phyloP scores from a whole-genome alignment of 345 rosid genomes.

The Erodium maritimum region DNA sequence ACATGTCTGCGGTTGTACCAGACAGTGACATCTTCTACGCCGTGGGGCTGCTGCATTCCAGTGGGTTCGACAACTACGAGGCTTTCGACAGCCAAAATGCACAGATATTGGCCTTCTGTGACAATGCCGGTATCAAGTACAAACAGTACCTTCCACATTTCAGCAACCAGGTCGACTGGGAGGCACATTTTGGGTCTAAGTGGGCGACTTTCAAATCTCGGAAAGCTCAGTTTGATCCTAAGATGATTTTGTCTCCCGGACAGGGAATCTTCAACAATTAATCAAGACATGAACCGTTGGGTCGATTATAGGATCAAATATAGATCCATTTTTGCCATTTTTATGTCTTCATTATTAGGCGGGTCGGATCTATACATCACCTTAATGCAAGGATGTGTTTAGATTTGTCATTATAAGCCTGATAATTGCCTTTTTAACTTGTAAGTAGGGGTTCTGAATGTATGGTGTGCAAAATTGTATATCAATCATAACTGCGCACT shows the following conservation, averaged over 20 bases:
- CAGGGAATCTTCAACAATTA: slow-evolving; percentile 51
- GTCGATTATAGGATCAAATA: too few species aligned
- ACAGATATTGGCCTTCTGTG: slow-evolving; percentile 45
- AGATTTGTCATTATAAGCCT: too few species aligned
- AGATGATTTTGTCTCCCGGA: slow-evolving; percentile 66
- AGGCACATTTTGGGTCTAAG: slow-evolving; percentile 58
- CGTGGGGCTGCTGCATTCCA: slow-evolving; percentile 62
- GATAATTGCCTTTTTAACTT: too few species aligned
- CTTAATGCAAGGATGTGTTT: too few species aligned
- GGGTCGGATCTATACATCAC: too few species aligned
- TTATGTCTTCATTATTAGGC: too few species aligned
- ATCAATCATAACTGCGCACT: too few species aligned
- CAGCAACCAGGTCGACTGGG: slow-evolving; percentile 43
- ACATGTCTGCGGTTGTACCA: slow-evolving; percentile 60
- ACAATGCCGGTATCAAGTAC: slow-evolving; percentile 32
- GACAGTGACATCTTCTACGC: slow-evolving; percentile 73
- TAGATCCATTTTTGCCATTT: too few species aligned
- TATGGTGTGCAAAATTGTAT: too few species aligned
- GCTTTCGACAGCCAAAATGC: slow-evolving; percentile 42
- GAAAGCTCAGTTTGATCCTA: slow-evolving; percentile 72
- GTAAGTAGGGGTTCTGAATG: too few species aligned
- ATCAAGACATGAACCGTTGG: too few species aligned
- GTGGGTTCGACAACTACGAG: slow-evolving; percentile 48
- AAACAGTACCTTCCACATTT: slow-evolving; percentile 66
- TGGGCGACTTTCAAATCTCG: slow-evolving; percentile 44